Percentiles rank a stretch among this genome's conserved stretches.
These are phyloP conservation scores for Dissoconium aciculare DNA, from an alignment of 2,329 filamentous ascomycete species.

Conservation along the genomic window DNA sequence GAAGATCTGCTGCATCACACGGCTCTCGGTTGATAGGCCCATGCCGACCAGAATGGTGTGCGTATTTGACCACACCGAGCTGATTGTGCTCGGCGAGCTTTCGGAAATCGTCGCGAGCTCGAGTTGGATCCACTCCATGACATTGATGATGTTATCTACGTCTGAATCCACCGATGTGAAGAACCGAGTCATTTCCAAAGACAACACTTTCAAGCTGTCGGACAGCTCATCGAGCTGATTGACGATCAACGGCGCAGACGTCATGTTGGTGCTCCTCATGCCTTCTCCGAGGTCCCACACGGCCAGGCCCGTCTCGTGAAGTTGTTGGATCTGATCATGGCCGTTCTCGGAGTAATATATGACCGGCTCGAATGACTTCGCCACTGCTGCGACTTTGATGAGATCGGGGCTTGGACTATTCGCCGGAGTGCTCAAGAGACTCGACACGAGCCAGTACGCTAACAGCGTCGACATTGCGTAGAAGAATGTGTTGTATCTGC, in stretches of 20 bases:
- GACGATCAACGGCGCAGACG: constrained; percentile 73
- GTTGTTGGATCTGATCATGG: constrained; percentile 66
- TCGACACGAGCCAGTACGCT: constrained; percentile 48
- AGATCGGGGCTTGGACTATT: constrained; percentile 63
- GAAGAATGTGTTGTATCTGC: constrained; percentile 51
- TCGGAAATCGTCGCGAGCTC: constrained; percentile 59
- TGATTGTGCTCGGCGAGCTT: constrained; percentile 47
- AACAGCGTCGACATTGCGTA: constrained; percentile 49
- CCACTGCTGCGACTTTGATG: constrained; percentile 77
- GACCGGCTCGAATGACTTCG: constrained; percentile 81
- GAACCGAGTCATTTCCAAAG: constrained; percentile 76
- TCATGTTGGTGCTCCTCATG: constrained; percentile 79
- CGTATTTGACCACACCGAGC: constrained; percentile 68
- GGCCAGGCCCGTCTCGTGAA: constrained; percentile 82
- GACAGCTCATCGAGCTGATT: constrained; percentile 71
- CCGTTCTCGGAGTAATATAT: constrained; percentile 92
- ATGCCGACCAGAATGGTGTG: constrained; percentile 58
- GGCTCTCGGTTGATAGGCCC: constrained; percentile 25
- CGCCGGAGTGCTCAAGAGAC: constrained; percentile 52
- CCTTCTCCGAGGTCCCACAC: constrained; percentile 93
- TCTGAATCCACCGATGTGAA: constrained; percentile 89
- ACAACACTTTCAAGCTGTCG: constrained; percentile 70
- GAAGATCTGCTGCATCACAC: constrained; percentile 40
- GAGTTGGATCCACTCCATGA: constrained; percentile 90
- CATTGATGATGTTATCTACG: constrained; percentile 79